Evolutionary conservation across 768 basidiomycete genomes (phyloP).

Genomic region (Chalciporus chontae): DNA sequence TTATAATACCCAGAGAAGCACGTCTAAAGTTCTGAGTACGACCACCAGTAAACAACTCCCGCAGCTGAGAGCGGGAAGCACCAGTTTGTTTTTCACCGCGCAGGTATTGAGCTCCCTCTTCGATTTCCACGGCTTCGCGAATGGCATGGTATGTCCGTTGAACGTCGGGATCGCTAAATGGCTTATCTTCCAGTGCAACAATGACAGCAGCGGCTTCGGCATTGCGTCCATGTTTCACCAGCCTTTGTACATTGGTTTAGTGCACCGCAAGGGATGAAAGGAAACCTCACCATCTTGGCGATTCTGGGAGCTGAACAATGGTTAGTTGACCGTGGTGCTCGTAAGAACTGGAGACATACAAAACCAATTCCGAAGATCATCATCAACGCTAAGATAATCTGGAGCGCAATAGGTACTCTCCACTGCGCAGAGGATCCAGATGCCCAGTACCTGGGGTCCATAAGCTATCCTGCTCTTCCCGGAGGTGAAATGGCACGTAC

Average conservation of each 20-base stretch:
- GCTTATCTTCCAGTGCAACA: constrained; percentile 55
- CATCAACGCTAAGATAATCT: constrained; percentile 52
- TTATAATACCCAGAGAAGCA: constrained; percentile 49
- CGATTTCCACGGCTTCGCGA: constrained; percentile 47
- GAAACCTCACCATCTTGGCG: constrained; percentile 48
- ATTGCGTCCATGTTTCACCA: constrained; percentile 50
- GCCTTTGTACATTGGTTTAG: constrained; percentile 33
- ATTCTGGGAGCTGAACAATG: constrained; percentile 48
- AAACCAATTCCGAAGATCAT: constrained; percentile 46
- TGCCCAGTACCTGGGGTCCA: constrained; percentile 44
- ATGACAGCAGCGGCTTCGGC: constrained; percentile 60
- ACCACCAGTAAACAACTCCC: constrained; percentile 54
- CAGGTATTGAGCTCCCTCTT: constrained; percentile 21
- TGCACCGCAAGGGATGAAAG: background rate
- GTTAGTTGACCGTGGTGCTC: background rate
- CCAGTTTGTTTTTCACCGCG: background rate
- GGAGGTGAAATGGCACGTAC: constrained; percentile 29
- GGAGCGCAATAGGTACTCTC: constrained; percentile 60
- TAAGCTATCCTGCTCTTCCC: background rate
- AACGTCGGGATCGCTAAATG: constrained; percentile 43
- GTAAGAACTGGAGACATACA: constrained; percentile 32
- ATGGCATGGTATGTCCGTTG: constrained; percentile 53
- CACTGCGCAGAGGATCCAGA: constrained; percentile 52
- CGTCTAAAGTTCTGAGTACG: constrained; percentile 60
- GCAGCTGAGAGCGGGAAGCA: constrained; percentile 30